phyloP scores from a whole-genome alignment of 208 protist genomes.

The Wallacemonas sp. region DNA sequence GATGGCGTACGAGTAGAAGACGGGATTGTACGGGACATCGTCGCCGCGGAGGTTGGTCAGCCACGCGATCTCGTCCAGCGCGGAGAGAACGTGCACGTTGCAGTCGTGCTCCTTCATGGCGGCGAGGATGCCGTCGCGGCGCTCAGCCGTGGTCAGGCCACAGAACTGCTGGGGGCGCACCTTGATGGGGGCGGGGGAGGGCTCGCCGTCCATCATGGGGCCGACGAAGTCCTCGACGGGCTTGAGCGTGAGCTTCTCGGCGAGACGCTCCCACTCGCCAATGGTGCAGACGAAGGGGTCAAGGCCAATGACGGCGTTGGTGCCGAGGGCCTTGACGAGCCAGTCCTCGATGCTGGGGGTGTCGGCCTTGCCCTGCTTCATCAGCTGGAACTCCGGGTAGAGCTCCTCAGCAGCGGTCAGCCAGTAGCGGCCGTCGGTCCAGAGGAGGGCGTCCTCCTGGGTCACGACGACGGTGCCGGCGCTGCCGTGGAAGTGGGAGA shows the following conservation, averaged over 20 bases:
- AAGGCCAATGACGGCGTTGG: slow-evolving; percentile 48
- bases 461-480: slow-evolving; percentile 90
- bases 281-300: slow-evolving; percentile 74
- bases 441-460: slow-evolving; percentile 86
- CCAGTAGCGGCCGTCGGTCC: slow-evolving; percentile 98
- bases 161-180: slow-evolving; percentile 65
- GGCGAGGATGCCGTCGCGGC: slow-evolving; percentile 48
- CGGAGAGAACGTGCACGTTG: slow-evolving; percentile 78
- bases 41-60: slow-evolving; percentile 89
- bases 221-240: slow-evolving; percentile 59
- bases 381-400: slow-evolving; percentile 79
- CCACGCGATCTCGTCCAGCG: slow-evolving; percentile 93
- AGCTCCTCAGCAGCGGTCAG: slow-evolving; percentile 89
- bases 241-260: slow-evolving; percentile 60
- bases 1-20: slow-evolving; percentile 90
- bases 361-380: slow-evolving; percentile 71
- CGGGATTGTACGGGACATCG: slow-evolving; percentile 91
- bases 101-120: slow-evolving; percentile 53
- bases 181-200: slow-evolving; percentile 32
- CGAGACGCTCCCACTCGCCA: slow-evolving; percentile 71
- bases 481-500: slow-evolving; percentile 96
- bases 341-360: slow-evolving; percentile 77
- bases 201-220: slow-evolving; percentile 40
- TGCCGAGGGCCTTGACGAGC: slow-evolving; percentile 50
- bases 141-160: slow-evolving; percentile 59